phyloP scores from a whole-genome alignment of 495 filamentous ascomycete genomes.

The Thozetella sp. region DNA sequence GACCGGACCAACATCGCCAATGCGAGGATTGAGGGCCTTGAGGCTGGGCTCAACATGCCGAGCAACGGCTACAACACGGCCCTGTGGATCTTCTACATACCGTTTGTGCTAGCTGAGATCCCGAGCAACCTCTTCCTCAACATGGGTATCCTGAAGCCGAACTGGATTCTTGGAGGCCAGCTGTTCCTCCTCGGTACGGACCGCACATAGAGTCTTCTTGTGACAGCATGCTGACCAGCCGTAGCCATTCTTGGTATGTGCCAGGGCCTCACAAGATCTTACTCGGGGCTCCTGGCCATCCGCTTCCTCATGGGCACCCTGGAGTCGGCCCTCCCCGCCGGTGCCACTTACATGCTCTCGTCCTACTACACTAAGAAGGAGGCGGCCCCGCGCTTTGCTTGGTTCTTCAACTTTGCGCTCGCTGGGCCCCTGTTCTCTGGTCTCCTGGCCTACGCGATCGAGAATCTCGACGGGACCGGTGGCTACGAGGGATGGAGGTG shows the following conservation, averaged over 20 bases:
- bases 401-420: constrained; percentile 27
- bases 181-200: constrained; percentile 16
- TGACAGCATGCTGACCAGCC: constrained; percentile 3
- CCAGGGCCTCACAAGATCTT: constrained; percentile 17
- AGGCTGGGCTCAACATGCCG: constrained; percentile 17
- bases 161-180: constrained; percentile 16
- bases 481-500: constrained; percentile 68
- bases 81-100: constrained; percentile 21
- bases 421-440: constrained; percentile 37
- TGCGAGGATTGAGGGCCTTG: constrained; percentile 16
- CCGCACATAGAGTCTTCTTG: neutral
- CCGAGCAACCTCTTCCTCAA: constrained; percentile 21
- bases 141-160: constrained; percentile 17
- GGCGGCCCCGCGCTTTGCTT: constrained; percentile 19
- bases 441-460: constrained; percentile 66
- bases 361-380: constrained; percentile 26
- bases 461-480: constrained; percentile 61
- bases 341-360: constrained; percentile 25
- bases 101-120: constrained; percentile 19
- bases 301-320: constrained; percentile 21
- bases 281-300: constrained; percentile 16
- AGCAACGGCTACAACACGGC: constrained; percentile 18
- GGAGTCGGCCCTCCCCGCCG: constrained; percentile 20
- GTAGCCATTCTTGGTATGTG: constrained; percentile 19
- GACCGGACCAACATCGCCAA: constrained; percentile 25